Base-by-base conservation (phyloP, 2,329 filamentous ascomycete species). In the Claviceps spartinae region DNA sequence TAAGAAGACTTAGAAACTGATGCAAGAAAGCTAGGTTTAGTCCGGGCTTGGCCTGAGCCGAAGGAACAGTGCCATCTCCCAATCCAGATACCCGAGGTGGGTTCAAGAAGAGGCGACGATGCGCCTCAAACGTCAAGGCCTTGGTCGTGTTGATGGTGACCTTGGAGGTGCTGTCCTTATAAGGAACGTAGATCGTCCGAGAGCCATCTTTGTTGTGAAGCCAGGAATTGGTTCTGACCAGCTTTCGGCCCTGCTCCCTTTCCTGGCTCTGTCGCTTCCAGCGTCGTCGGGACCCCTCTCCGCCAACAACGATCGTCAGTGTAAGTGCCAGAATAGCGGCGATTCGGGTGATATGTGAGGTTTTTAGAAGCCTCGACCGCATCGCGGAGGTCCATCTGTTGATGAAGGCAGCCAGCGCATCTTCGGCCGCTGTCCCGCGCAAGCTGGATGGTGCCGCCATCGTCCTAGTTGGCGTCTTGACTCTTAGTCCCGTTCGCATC, bases 11-110 rank as follows among this genome's bases (percentile, higher is more conserved):
- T 49, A 97, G 76, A 61, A 98, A 97, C 68, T 98, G 93, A 66
- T 98, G 93, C 50, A 98, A 69, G 62, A 98, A 98, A 11, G 93
- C 93, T 54, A 98, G 76, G 64, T 98, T 98, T 41, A 98, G 72
- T 0, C 93, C 93, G 0, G 93, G 89, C 66, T 95, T 97, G 3
- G 90, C 91, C 65, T 95, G 87, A 9, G 87, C 79, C 2, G 90
- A 87, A 16, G 93, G 93, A 5, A 94, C 88, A 44, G 78, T 76
- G 14, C 83, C 82, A 65, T 89, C 83, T 41, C 78, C 76, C 47
- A 93, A 76, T 1, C 88, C 85, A 13, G 88, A 86, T 18, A 89
- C 86, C 54, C 88, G 77, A 4, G 90, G 90, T 1, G 91, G 90
- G 61, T 95, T 93, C 47, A 98, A 74, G 65, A 98, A 98, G 34